Evolutionary conservation across 176 grass and related monocot species (phyloP).

Genomic region (Guadua angustifolia): DNA sequence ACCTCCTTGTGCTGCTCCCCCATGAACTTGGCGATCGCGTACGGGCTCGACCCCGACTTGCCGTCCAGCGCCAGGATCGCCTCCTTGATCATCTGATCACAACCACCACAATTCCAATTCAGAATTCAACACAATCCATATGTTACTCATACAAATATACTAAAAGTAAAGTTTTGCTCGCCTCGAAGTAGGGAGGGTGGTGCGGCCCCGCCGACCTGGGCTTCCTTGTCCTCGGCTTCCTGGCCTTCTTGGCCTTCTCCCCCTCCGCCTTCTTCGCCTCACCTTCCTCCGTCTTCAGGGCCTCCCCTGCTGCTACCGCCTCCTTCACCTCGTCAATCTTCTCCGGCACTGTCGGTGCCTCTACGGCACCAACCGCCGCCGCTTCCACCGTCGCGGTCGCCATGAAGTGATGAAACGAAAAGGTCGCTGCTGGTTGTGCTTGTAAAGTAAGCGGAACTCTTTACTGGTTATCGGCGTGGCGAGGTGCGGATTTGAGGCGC

Average conservation of each 20-base stretch:
- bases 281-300: background rate
- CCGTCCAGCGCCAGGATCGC: conserved; percentile 70
- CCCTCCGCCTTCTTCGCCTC: conserved; percentile 1
- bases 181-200: conserved; percentile 89
- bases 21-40: conserved; percentile 84
- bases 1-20: conserved; percentile 70
- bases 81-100: conserved; percentile 85
- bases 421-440: background rate
- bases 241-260: conserved; percentile 47
- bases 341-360: conserved; percentile 10
- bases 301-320: background rate
- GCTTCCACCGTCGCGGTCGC: conserved; percentile 42
- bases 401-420: background rate
- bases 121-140: background rate
- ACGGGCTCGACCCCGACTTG: conserved; percentile 63
- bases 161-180: background rate
- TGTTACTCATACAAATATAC: too few relatives aligned
- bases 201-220: conserved; percentile 43
- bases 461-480: background rate
- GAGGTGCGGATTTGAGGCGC: background rate
- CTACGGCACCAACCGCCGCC: background rate
- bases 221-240: conserved; percentile 55
- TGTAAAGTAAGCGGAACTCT: background rate
- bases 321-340: background rate
- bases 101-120: background rate